Evolutionary conservation across 768 basidiomycete species (phyloP), one percentile per base, ranked within the genome.

Genomic region (Infundibulicybe gibba): DNA sequence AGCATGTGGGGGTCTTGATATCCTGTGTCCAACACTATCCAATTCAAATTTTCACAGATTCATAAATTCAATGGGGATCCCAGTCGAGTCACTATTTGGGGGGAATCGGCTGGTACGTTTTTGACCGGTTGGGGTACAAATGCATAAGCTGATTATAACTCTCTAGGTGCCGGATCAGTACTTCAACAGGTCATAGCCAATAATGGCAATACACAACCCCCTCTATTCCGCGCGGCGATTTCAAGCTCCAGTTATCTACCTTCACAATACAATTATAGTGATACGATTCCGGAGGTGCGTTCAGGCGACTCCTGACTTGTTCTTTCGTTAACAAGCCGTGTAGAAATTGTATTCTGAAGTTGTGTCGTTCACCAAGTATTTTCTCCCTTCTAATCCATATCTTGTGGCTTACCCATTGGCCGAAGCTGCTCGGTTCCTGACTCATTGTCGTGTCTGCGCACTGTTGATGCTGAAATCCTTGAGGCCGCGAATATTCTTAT

Each of bases 181-280:
- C 16, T 78, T 3, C 74, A 77, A 42, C 76, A 77, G 19, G 25
- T 76, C 3, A 55, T 77, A 30, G 76, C 76, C 5, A 58, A 76
- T 21, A 62, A 62, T 13, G 75, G 76, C n/a, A 60, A 65, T 19
- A 77, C 74, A 0, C 49, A 61, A 5, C 74, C 75, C 0, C 63
- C 68, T 1, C 57, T 77, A 1, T 77, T 77, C 55, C 56, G 60
- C 37, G 59, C 51, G 5, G 73, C 66, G 0, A 75, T 77, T 6
- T 62, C 69, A 6, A 75, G 71, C 54, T 78, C 76, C 0, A 56
- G 57, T 0, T 74, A 60, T 51, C 49, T 77, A 4, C 69, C 74
- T 0, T 67, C 71, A 1, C 75, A 77, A 44, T 76, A 76, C 45
- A 45, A 53, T 1, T 79, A 64, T 50, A 66, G 75, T 41, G 65